Evolutionary conservation across 805 yeast species (phyloP).

Genomic region (Candida quercuum): DNA sequence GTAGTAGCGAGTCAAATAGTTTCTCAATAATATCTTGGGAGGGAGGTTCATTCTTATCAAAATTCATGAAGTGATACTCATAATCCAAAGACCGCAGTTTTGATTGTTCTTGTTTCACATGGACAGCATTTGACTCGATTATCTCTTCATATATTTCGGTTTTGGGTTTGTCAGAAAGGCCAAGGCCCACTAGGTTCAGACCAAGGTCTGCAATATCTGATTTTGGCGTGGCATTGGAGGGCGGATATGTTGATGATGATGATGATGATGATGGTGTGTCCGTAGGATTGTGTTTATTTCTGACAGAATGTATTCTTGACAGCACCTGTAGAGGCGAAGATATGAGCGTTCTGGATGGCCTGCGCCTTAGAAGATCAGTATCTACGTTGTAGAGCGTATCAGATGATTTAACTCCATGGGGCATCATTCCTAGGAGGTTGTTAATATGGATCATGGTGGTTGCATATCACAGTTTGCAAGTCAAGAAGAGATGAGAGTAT

Average conservation of each 20-base stretch:
- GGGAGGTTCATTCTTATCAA: constrained; percentile 24
- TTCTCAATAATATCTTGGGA: constrained; percentile 19
- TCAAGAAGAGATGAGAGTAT: too few species aligned
- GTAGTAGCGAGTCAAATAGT: constrained; percentile 14
- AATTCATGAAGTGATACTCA: constrained; percentile 21
- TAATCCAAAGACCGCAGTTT: constrained; percentile 3
- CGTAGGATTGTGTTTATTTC: too few species aligned
- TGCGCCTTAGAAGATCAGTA: constrained; percentile 1
- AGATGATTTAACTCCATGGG: constrained; percentile 1
- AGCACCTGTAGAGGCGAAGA: constrained; percentile 5
- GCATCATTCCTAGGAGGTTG: constrained; percentile 7
- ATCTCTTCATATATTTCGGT: constrained; percentile 6
- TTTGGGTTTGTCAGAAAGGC: constrained; percentile 6
- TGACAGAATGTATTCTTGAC: constrained; percentile 1
- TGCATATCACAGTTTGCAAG: background rate
- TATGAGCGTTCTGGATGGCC: background rate
- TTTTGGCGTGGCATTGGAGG: background rate
- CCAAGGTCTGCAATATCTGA: constrained; percentile 17
- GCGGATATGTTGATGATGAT: background rate
- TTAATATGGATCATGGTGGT: constrained; percentile 5
- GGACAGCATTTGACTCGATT: background rate
- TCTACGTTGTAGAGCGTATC: constrained; percentile 4
- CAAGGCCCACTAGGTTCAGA: constrained; percentile 19
- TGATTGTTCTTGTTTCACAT: background rate
- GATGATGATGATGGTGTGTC: background rate